phyloP scores from a whole-genome alignment of 2,329 filamentous ascomycete genomes.

The Alternaria solani region DNA sequence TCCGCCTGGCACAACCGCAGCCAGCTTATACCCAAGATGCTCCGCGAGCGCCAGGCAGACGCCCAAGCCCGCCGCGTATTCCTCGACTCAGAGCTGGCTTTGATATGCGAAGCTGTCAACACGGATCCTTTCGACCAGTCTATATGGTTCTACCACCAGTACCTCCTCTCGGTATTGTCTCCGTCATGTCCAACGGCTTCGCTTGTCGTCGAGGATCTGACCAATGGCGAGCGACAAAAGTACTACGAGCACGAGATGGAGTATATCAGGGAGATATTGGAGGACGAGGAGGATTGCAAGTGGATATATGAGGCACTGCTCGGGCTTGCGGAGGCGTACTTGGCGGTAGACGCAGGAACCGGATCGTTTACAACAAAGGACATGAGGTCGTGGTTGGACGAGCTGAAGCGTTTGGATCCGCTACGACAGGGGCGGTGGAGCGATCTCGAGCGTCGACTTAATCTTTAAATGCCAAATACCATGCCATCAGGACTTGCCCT shows the following conservation, averaged over 20 bases:
- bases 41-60: constrained; percentile 74
- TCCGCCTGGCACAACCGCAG: constrained; percentile 95
- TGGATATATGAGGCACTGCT: constrained; percentile 91
- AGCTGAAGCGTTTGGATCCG: constrained; percentile 74
- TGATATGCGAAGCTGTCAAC: constrained; percentile 80
- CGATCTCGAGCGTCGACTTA: constrained; percentile 67
- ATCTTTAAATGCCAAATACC: constrained; percentile 40
- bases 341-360: constrained; percentile 58
- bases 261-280: constrained; percentile 73
- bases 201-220: constrained; percentile 71
- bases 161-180: constrained; percentile 71
- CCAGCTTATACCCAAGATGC: constrained; percentile 78
- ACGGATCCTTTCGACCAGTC: constrained; percentile 94
- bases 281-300: constrained; percentile 76
- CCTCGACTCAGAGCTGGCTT: constrained; percentile 77
- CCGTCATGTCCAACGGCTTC: constrained; percentile 61
- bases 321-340: constrained; percentile 71
- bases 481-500: constrained; percentile 63
- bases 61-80: constrained; percentile 70
- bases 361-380: constrained; percentile 54
- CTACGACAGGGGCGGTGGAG: constrained; percentile 78
- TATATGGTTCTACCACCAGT: constrained; percentile 96
- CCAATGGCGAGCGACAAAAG: constrained; percentile 65
- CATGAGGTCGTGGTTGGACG: constrained; percentile 64
- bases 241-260: constrained; percentile 77